These are phyloP conservation scores for Epicoccum sorghinum DNA, from an alignment of 2,329 filamentous ascomycete genomes.

Conservation along the genomic window DNA sequence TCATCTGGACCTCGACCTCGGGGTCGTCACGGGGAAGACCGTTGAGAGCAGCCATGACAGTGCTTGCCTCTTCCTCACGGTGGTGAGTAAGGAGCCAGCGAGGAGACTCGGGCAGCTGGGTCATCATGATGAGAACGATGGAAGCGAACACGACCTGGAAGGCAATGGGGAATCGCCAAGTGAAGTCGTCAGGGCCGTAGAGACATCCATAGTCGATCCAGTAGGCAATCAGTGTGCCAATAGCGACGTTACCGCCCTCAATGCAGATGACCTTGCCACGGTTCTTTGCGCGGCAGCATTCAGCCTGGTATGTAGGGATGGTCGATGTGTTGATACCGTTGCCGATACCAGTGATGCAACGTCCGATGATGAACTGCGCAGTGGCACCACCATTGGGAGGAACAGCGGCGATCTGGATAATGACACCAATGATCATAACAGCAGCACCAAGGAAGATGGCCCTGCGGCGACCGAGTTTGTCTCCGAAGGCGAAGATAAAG, in stretches of 20 bases:
- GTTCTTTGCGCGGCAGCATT: constrained; percentile 60
- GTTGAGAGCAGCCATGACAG: constrained; percentile 56
- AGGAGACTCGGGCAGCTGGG: constrained; percentile 37
- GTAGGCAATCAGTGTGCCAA: constrained; percentile 58
- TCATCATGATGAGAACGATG: constrained; percentile 44
- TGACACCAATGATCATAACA: constrained; percentile 51
- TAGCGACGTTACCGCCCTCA: constrained; percentile 58
- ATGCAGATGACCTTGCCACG: constrained; percentile 66
- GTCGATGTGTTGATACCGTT: constrained; percentile 63
- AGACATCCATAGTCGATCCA: constrained; percentile 57
- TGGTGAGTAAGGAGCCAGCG: constrained; percentile 43
- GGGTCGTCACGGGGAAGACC: constrained; percentile 56
- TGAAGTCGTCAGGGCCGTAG: constrained; percentile 36
- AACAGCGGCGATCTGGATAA: constrained; percentile 45
- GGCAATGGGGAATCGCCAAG: constrained; percentile 59
- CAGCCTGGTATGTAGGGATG: constrained; percentile 60
- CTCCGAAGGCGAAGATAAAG: constrained; percentile 47
- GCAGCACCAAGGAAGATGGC: constrained; percentile 51
- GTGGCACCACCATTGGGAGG: constrained; percentile 38
- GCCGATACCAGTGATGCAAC: constrained; percentile 58
- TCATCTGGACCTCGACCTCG: constrained; percentile 63
- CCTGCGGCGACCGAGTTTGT: constrained; percentile 51
- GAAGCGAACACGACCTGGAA: constrained; percentile 58
- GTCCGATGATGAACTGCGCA: constrained; percentile 59
- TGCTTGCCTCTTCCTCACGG: constrained; percentile 54